Evolutionary conservation across 106 monocot genomes (phyloP).

Genomic region (Phalaenopsis aphrodite): DNA sequence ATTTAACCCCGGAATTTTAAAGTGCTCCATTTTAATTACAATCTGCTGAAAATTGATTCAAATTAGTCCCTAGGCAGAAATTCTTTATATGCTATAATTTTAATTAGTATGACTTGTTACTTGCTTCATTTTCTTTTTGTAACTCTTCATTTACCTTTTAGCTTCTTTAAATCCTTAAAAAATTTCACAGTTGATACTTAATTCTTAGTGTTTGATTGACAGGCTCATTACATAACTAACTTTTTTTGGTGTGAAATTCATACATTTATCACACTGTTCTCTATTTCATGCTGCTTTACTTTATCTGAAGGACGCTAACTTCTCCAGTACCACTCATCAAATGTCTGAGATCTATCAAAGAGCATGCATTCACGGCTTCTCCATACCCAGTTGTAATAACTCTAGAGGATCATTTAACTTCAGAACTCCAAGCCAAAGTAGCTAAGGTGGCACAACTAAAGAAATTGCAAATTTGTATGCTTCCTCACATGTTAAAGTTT

Average conservation of each 20-base stretch:
- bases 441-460: slow-evolving; percentile 12
- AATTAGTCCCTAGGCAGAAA: too few species aligned
- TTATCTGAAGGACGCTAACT: slow-evolving; percentile 27
- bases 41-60: too few species aligned
- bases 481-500: background rate
- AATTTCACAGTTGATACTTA: too few species aligned
- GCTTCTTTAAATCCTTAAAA: too few species aligned
- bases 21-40: too few species aligned
- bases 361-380: slow-evolving; percentile 19
- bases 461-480: background rate
- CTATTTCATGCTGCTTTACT: background rate
- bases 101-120: too few species aligned
- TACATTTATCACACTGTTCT: background rate
- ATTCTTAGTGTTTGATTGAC: too few species aligned
- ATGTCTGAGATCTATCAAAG: slow-evolving; percentile 31
- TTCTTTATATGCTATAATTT: background rate
- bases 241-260: background rate
- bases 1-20: too few species aligned
- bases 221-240: background rate
- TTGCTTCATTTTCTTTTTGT: too few species aligned
- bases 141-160: too few species aligned
- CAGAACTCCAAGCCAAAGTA: slow-evolving; percentile 33
- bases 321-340: slow-evolving; percentile 24
- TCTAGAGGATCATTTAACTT: slow-evolving; percentile 30
- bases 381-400: slow-evolving; percentile 29